A percentile compares a stretch with the other conserved stretches of the same genome.
Evolutionary conservation across 202 grass and related monocot species (phyloP).

Genomic region (Musa balbisiana): DNA sequence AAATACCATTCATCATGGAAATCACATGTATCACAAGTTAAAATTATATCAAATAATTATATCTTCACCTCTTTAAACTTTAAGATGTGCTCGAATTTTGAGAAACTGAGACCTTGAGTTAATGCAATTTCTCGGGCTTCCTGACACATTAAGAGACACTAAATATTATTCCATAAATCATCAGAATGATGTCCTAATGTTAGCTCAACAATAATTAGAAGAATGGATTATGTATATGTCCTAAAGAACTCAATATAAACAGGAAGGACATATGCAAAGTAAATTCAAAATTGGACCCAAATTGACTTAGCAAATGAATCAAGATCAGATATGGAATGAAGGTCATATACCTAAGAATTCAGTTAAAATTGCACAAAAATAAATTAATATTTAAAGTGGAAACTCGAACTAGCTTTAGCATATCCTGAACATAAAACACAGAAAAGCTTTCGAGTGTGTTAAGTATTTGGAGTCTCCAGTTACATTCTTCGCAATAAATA

Average conservation of each 20-base stretch:
- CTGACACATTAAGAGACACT: slow-evolving; percentile 34
- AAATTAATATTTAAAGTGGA: no score
- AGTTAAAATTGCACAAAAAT: no score
- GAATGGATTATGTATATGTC: not conserved
- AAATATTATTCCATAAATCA: not conserved
- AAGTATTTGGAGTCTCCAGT: no score
- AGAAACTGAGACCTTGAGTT: slow-evolving; percentile 50
- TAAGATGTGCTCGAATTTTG: slow-evolving; percentile 59
- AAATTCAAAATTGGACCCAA: no score
- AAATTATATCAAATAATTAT: not conserved
- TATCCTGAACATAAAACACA: no score
- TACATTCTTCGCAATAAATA: no score
- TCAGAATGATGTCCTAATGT: not conserved
- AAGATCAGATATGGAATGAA: no score
- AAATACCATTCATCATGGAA: not conserved
- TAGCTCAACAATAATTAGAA: not conserved
- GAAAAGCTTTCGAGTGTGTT: no score
- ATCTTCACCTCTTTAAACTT: slow-evolving; percentile 85
- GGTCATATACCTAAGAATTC: no score
- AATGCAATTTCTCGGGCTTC: slow-evolving; percentile 90
- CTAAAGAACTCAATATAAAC: slow-evolving; percentile 3
- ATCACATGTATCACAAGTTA: not conserved
- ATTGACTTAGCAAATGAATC: no score
- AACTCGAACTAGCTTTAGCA: no score
- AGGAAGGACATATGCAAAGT: not conserved